These are phyloP conservation scores for Trichoderma sp. DNA, from an alignment of 2,329 filamentous ascomycete genomes.

Conservation along the genomic window DNA sequence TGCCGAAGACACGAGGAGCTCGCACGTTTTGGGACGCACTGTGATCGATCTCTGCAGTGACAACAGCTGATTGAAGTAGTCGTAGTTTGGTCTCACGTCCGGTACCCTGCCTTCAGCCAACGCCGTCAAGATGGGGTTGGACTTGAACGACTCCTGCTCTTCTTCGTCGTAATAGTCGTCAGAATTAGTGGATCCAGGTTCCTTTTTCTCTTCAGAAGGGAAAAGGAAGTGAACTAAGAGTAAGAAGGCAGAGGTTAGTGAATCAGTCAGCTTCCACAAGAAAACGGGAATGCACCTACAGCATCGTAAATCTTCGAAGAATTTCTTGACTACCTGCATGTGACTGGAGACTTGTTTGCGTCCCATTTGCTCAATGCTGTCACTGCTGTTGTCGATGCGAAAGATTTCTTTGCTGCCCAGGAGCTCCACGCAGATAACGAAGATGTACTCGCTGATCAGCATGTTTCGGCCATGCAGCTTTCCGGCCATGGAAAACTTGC, in stretches of 20 bases:
- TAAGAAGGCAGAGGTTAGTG: slow-evolving; percentile 24
- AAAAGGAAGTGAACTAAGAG: slow-evolving; percentile 67
- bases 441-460: slow-evolving; percentile 71
- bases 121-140: slow-evolving; percentile 65
- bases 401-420: slow-evolving; percentile 50
- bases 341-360: slow-evolving; percentile 72
- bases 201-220: slow-evolving; percentile 58
- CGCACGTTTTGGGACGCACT: slow-evolving; percentile 61
- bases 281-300: slow-evolving; percentile 54
- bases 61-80: slow-evolving; percentile 62
- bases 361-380: slow-evolving; percentile 52
- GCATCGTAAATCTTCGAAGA: slow-evolving; percentile 64
- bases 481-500: slow-evolving; percentile 67
- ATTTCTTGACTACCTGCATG: slow-evolving; percentile 71
- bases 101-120: slow-evolving; percentile 61
- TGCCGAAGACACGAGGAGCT: slow-evolving; percentile 61
- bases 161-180: slow-evolving; percentile 54
- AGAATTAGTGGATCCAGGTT: slow-evolving; percentile 64
- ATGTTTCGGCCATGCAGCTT: slow-evolving; percentile 70
- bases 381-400: slow-evolving; percentile 49
- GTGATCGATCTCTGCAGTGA: slow-evolving; percentile 57
- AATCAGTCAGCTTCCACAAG: not conserved
- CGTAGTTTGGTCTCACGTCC: slow-evolving; percentile 63
- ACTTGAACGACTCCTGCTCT: slow-evolving; percentile 61
- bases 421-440: slow-evolving; percentile 45